Conservation (phyloP, 2,329 filamentous ascomycete genomes). For the Furcasterigmium furcatum region DNA sequence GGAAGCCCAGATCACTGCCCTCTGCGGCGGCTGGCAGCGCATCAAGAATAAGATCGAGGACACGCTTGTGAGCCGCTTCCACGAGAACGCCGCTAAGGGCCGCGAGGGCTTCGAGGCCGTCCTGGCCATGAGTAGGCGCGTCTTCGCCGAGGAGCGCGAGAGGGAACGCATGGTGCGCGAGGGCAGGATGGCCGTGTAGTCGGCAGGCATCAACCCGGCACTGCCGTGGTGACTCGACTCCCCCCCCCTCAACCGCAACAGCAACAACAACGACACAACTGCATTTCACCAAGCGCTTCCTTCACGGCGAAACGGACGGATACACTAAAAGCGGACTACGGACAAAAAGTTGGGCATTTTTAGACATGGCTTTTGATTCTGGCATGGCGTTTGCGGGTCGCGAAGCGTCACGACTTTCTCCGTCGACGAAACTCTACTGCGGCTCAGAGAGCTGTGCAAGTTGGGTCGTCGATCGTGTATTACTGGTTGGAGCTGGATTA, state of each 20-base stretch:
- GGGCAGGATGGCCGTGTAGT: conserved; percentile 9
- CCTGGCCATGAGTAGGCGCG: conserved; percentile 85
- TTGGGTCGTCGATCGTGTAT: background rate
- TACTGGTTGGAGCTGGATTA: background rate
- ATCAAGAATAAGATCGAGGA: conserved; percentile 97
- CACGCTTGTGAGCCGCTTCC: conserved; percentile 81
- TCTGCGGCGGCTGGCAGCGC: conserved; percentile 95
- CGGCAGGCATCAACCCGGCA: background rate
- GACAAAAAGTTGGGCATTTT: background rate
- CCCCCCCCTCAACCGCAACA: too few relatives aligned
- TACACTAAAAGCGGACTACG: too few relatives aligned
- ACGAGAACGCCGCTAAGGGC: conserved; percentile 86
- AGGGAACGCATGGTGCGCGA: conserved; percentile 32
- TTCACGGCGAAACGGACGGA: background rate
- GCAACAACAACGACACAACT: too few relatives aligned
- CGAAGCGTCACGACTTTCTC: background rate
- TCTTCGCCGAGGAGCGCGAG: conserved; percentile 86
- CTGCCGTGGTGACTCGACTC: too few relatives aligned
- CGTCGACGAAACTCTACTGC: background rate
- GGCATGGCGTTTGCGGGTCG: background rate
- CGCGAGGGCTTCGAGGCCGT: conserved; percentile 95
- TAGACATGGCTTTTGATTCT: background rate
- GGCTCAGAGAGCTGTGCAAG: too few relatives aligned
- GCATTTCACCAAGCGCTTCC: background rate
- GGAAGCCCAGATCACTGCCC: conserved; percentile 86